Evolutionary conservation across 768 basidiomycete genomes (phyloP), one percentile per base, ranked within the genome.

Genomic region (Leccinum aurantiacum): DNA sequence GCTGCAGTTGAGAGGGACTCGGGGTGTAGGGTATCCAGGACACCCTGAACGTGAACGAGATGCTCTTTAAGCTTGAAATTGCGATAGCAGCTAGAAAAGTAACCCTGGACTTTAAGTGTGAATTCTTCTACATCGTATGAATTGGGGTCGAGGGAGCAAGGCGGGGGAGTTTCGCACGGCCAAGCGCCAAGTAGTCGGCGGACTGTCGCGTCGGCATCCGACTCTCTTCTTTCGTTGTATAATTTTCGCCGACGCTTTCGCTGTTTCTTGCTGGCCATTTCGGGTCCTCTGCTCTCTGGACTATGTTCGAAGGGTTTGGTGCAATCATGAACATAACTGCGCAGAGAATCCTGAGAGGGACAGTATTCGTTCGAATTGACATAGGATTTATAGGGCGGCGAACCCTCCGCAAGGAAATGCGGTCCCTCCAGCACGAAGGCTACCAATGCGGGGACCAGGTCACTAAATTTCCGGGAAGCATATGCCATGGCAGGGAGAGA

Each of bases 401-500:
- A 67, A 22, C 48, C 10, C n/a, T 60, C 60, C 6, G 2, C 17
- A 19, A 35, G 6, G 49, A 69, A 60, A 4, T 49, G 56, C 9
- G 64, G 37, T 38, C 37, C 14, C 14, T 65, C 49, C 3, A 67
- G 50, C 1, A 61, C 65, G 55, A 78, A 75, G 2, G 79, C 71
- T 14, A 80, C 50, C 2, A 79, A 54, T 2, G 67, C 67, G 0
- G 71, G 64, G 15, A 73, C 61, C 31, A 74, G 64, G 5, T 59
- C 56, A 1, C 41, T 17, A 7, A 48, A 44, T 0, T 59, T 9
- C 4, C 65, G 47, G 1, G 69, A 71, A 3, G 53, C 48, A 61
- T 75, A 78, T 10, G 62, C 68, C 67, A 77, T 68, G 3, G 75
- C 68, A 2, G 75, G 63, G 8, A 78, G 61, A 3, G 70, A 66